phyloP scores from a whole-genome alignment of 2,329 filamentous ascomycete genomes.

The Trichophyton schoenleinii region DNA sequence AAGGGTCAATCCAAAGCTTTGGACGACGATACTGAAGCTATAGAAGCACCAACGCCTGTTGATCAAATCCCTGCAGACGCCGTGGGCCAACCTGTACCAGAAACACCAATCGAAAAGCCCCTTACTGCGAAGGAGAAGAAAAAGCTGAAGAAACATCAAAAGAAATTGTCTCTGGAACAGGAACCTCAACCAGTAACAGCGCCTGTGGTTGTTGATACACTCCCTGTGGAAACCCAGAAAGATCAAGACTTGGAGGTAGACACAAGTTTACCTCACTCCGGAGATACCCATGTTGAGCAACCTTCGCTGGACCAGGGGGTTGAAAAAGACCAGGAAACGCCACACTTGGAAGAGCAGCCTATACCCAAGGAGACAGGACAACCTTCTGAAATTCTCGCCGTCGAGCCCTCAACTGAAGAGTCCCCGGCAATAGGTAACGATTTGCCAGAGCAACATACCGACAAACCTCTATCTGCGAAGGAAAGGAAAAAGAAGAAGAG shows the following conservation, averaged over 20 bases:
- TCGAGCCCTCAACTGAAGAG: neutral
- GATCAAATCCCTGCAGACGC: neutral
- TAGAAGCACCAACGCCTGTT: neutral
- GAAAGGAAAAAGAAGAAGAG: too few relatives aligned
- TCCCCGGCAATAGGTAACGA: too few relatives aligned
- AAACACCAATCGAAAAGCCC: neutral
- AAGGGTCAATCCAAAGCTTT: neutral
- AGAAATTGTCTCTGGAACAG: neutral
- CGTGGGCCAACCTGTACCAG: neutral
- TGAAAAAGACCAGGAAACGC: neutral
- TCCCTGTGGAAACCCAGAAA: neutral
- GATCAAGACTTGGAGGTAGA: neutral
- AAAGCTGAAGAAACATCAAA: slow-evolving; percentile 2
- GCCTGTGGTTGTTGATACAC: neutral
- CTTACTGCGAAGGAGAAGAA: slow-evolving; percentile 5
- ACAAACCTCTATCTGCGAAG: too few relatives aligned
- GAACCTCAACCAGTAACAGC: neutral
- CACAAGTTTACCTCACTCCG: neutral
- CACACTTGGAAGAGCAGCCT: neutral
- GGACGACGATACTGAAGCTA: neutral
- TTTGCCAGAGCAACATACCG: too few relatives aligned
- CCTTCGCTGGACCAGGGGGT: neutral
- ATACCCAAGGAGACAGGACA: neutral
- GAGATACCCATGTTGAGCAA: neutral
- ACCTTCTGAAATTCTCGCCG: neutral